Evolutionary conservation across 2,329 filamentous ascomycete species (phyloP).

Genomic region (Cytospora piceae): DNA sequence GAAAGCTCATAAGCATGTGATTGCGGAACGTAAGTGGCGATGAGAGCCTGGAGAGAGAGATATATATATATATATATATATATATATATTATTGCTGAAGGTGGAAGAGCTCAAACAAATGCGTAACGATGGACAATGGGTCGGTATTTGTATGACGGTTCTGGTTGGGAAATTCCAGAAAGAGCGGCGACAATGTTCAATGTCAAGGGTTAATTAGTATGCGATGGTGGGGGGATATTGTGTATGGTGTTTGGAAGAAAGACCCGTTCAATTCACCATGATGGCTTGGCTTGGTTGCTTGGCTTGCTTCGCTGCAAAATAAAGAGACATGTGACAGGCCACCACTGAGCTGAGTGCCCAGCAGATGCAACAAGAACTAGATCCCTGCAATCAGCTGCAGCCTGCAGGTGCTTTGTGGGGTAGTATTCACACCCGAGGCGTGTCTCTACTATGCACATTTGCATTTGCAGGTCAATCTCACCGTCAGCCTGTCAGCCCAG

Average conservation of each 20-base stretch:
- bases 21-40: neutral
- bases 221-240: neutral
- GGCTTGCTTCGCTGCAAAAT: neutral
- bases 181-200: neutral
- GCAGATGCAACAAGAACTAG: neutral
- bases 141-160: neutral
- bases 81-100: neutral
- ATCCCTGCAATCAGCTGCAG: constrained; percentile 3
- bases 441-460: neutral
- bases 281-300: neutral
- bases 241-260: neutral
- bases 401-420: neutral
- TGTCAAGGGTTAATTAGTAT: neutral
- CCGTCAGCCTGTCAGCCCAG: neutral
- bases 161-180: neutral
- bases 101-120: neutral
- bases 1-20: neutral
- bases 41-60: neutral
- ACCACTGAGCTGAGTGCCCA: neutral
- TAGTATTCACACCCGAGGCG: neutral
- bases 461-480: neutral
- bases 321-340: constrained; percentile 3
- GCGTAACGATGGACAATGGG: neutral
- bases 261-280: neutral
- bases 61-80: no score